These are phyloP conservation scores for Ascochyta fabae DNA, from an alignment of 2,329 filamentous ascomycete species.

Conservation along the genomic window DNA sequence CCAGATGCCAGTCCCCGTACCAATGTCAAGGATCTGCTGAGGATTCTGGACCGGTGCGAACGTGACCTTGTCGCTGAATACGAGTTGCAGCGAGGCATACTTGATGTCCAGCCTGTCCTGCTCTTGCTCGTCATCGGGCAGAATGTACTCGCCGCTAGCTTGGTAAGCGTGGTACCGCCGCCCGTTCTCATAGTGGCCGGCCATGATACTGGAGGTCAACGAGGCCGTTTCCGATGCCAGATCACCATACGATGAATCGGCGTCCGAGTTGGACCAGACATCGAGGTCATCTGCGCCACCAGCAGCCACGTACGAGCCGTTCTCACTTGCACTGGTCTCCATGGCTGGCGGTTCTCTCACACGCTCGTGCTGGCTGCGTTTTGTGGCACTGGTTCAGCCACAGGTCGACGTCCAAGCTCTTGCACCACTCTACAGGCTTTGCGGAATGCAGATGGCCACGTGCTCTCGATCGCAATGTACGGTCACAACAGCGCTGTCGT, in stretches of 20 bases:
- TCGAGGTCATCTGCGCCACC: conserved; percentile 18
- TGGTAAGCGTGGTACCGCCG: conserved; percentile 34
- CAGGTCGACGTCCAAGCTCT: conserved; percentile 10
- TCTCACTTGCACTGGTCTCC: conserved; percentile 21
- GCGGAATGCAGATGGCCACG: conserved; percentile 16
- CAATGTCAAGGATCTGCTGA: conserved; percentile 39
- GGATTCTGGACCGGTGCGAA: conserved; percentile 38
- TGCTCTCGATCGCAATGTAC: conserved; percentile 6
- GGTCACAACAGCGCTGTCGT: conserved; percentile 15
- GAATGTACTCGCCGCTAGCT: conserved; percentile 27
- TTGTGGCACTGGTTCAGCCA: conserved; percentile 12
- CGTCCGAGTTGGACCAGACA: conserved; percentile 24
- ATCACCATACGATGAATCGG: conserved; percentile 32
- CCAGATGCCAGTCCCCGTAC: conserved; percentile 45
- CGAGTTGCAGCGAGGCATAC: conserved; percentile 31
- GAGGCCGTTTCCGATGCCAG: conserved; percentile 35
- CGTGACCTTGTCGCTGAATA: conserved; percentile 36
- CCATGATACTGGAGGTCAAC: conserved; percentile 34
- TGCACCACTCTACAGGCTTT: conserved; percentile 3
- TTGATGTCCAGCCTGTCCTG: conserved; percentile 33
- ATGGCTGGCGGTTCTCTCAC: conserved; percentile 1
- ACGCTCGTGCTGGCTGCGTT: conserved; percentile 9
- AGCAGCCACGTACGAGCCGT: conserved; percentile 5
- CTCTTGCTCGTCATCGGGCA: conserved; percentile 36
- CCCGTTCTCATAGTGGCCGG: conserved; percentile 39